phyloP scores from a whole-genome alignment of 2,329 filamentous ascomycete species.

The Taxawa tesnikishii region DNA sequence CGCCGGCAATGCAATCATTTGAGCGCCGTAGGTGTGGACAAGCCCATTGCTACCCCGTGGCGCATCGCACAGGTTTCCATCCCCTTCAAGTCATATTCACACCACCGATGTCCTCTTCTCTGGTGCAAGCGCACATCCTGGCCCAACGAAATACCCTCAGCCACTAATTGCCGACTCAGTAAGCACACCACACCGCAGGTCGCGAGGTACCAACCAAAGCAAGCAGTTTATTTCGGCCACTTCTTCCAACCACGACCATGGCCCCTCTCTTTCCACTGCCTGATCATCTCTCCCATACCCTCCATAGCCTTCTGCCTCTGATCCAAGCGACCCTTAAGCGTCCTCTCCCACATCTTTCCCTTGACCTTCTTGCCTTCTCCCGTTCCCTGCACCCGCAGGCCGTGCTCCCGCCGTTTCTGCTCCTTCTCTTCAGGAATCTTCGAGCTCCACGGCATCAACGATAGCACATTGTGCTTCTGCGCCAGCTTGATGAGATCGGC shows the following conservation, averaged over 20 bases:
- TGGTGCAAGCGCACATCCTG: background rate
- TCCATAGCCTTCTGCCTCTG: slow-evolving; percentile 9
- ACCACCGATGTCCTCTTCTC: too few species aligned
- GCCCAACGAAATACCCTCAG: background rate
- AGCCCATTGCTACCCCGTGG: too few species aligned
- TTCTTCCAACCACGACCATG: slow-evolving; percentile 66
- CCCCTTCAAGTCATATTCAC: too few species aligned
- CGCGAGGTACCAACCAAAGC: too few species aligned
- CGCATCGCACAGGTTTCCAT: too few species aligned
- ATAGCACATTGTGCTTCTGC: slow-evolving; percentile 34
- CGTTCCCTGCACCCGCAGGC: slow-evolving; percentile 79
- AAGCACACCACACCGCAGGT: too few species aligned
- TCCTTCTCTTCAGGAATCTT: slow-evolving; percentile 47
- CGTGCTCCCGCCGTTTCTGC: slow-evolving; percentile 61
- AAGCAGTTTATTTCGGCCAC: slow-evolving; percentile 49
- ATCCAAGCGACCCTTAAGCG: slow-evolving; percentile 56
- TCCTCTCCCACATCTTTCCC: slow-evolving; percentile 87
- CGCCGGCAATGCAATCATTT: too few species aligned
- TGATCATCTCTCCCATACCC: slow-evolving; percentile 83
- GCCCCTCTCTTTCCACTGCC: slow-evolving; percentile 85
- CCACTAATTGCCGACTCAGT: too few species aligned
- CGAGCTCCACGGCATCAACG: slow-evolving; percentile 18
- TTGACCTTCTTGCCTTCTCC: slow-evolving; percentile 81
- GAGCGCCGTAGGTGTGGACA: too few species aligned
- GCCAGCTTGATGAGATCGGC: slow-evolving; percentile 85